These are phyloP conservation scores for Friedmanniomyces endolithicus DNA, from an alignment of 495 filamentous ascomycete genomes.

Conservation along the genomic window DNA sequence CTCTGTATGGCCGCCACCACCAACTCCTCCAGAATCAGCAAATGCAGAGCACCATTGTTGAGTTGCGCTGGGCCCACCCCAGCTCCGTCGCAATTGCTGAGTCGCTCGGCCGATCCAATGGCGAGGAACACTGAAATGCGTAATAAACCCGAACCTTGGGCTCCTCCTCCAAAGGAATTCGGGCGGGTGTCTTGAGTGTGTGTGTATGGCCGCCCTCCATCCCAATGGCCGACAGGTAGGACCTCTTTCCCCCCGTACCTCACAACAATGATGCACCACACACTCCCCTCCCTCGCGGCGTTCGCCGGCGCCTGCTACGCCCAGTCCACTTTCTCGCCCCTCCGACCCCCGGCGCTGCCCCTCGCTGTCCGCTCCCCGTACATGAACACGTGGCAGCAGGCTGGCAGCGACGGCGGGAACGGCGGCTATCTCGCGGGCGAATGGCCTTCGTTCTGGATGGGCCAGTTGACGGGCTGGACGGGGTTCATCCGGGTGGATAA, in stretches of 20 bases:
- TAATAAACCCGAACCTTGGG: background rate
- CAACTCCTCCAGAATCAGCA: background rate
- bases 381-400: slow-evolving; percentile 43
- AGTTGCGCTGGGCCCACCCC: background rate
- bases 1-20: background rate
- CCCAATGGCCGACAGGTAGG: background rate
- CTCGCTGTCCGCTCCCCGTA: slow-evolving; percentile 49
- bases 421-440: slow-evolving; percentile 47
- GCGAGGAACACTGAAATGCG: background rate
- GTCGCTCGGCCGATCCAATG: background rate
- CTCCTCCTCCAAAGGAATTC: too few relatives aligned
- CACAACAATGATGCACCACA: background rate
- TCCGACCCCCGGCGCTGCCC: slow-evolving; percentile 46
- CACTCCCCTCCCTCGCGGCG: background rate
- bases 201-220: too few relatives aligned
- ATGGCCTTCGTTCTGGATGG: slow-evolving; percentile 25
- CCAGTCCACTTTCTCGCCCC: slow-evolving; percentile 41
- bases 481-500: slow-evolving; percentile 48
- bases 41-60: background rate
- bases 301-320: slow-evolving; percentile 1
- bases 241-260: background rate
- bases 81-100: background rate
- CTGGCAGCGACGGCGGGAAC: slow-evolving; percentile 42
- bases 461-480: slow-evolving; percentile 42
- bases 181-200: too few relatives aligned